Evolutionary conservation across 2,329 filamentous ascomycete species (phyloP).

Genomic region (Aspergillus sojae): DNA sequence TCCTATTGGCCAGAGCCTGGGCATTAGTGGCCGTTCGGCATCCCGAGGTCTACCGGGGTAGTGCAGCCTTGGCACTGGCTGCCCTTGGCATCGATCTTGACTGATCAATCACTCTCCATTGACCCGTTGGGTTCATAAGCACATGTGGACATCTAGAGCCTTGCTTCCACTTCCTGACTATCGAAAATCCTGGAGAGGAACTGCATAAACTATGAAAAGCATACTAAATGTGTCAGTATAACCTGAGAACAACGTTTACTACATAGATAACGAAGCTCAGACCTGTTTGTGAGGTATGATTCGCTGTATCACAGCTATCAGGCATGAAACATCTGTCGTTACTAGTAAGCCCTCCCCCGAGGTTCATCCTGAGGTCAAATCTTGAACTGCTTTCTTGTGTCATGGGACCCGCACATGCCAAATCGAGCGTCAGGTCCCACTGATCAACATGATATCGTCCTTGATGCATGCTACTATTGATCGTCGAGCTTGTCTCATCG

Average conservation of each 20-base stretch:
- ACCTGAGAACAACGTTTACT: not conserved
- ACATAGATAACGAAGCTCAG: not conserved
- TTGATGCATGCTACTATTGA: slow-evolving; percentile 8
- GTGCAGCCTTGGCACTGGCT: slow-evolving; percentile 17
- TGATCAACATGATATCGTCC: slow-evolving; percentile 14
- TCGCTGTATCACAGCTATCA: not conserved
- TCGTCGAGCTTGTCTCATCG: too few species aligned
- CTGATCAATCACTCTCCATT: not conserved
- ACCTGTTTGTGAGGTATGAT: not conserved
- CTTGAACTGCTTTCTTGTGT: not conserved
- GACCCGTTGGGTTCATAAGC: too few species aligned
- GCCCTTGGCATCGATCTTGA: not conserved
- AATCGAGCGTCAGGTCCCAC: slow-evolving; percentile 12
- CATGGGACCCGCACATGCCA: slow-evolving; percentile 12
- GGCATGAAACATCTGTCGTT: not conserved
- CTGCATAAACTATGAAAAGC: not conserved
- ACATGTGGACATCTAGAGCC: not conserved
- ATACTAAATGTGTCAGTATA: not conserved
- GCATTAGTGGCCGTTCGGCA: slow-evolving; percentile 17
- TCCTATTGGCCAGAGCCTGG: slow-evolving; percentile 24
- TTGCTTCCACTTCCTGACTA: not conserved
- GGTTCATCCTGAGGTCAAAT: not conserved
- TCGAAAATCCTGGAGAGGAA: not conserved
- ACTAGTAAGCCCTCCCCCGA: not conserved
- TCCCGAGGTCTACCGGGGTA: slow-evolving; percentile 19